Conservation (phyloP, 2,329 filamentous ascomycete species). For the Pseudocercospora fijiensis region DNA sequence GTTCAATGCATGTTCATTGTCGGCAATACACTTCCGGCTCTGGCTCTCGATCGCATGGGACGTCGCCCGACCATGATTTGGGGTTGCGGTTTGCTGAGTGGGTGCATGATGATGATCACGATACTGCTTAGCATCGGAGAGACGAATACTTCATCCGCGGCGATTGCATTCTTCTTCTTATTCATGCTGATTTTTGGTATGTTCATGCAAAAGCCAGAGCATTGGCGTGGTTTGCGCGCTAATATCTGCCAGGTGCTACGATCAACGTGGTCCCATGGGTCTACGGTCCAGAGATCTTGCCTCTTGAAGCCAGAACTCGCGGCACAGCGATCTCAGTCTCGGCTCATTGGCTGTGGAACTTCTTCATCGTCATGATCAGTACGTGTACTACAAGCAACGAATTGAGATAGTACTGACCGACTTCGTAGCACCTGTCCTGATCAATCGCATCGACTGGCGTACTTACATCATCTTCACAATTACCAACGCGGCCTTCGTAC, state of each 20-base stretch:
- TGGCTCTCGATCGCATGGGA: conserved; percentile 44
- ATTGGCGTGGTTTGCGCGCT: too few species aligned
- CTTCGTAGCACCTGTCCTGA: conserved; percentile 36
- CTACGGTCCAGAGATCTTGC: conserved; percentile 49
- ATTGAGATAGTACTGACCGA: background rate
- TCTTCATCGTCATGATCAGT: conserved; percentile 51
- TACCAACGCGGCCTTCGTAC: conserved; percentile 36
- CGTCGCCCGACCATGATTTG: conserved; percentile 32
- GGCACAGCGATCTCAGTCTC: conserved; percentile 50
- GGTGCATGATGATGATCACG: conserved; percentile 41
- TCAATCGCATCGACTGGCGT: conserved; percentile 34
- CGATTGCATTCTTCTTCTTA: conserved; percentile 51
- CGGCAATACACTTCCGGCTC: conserved; percentile 45
- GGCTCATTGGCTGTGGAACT: conserved; percentile 51
- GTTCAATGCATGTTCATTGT: conserved; percentile 40
- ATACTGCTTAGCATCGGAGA: conserved; percentile 44
- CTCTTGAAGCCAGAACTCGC: conserved; percentile 49
- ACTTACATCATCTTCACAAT: conserved; percentile 38
- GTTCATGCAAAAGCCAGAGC: too few species aligned
- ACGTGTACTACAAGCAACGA: background rate
- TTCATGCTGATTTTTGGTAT: conserved; percentile 28
- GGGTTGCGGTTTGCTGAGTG: conserved; percentile 26
- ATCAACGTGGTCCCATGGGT: conserved; percentile 31
- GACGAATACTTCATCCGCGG: conserved; percentile 43
- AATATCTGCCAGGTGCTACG: conserved; percentile 5